Evolutionary conservation across 768 basidiomycete species (phyloP).

Genomic region (Sporobolomyces pararoseus): DNA sequence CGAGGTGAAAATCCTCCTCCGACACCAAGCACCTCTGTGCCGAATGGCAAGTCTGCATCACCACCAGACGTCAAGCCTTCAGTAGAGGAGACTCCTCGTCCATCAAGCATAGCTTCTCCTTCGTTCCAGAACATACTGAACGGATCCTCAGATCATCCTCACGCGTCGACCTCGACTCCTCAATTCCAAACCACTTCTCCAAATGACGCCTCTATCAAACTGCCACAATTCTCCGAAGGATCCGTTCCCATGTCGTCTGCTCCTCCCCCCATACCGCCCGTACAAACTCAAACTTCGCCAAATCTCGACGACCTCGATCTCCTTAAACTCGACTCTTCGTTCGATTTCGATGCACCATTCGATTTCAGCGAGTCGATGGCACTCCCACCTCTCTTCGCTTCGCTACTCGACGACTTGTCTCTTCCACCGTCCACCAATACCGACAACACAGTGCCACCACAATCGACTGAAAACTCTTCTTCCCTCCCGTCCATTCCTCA

Average conservation of each 20-base stretch:
- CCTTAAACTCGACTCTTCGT: background rate
- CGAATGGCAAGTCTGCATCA: background rate
- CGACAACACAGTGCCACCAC: background rate
- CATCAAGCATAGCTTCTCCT: background rate
- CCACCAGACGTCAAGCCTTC: slow-evolving; percentile 7
- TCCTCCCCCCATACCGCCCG: background rate
- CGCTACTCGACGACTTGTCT: background rate
- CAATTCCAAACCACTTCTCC: background rate
- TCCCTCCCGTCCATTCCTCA: too few relatives aligned
- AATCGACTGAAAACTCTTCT: background rate
- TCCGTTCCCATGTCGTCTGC: background rate
- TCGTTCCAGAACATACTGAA: slow-evolving; percentile 1
- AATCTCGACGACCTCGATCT: background rate
- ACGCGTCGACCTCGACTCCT: background rate
- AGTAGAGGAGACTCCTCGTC: too few relatives aligned
- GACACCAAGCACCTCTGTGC: background rate
- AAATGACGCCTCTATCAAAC: background rate
- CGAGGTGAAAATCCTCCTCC: slow-evolving; percentile 17
- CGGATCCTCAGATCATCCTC: background rate
- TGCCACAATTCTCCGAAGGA: background rate
- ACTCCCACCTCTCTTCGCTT: slow-evolving; percentile 27
- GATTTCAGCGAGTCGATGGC: slow-evolving; percentile 29
- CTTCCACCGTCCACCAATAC: background rate
- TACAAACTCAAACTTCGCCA: background rate
- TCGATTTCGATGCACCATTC: slow-evolving; percentile 42